Conservation (phyloP, 495 filamentous ascomycete species). For the Hypomontagnella monticulosa region DNA sequence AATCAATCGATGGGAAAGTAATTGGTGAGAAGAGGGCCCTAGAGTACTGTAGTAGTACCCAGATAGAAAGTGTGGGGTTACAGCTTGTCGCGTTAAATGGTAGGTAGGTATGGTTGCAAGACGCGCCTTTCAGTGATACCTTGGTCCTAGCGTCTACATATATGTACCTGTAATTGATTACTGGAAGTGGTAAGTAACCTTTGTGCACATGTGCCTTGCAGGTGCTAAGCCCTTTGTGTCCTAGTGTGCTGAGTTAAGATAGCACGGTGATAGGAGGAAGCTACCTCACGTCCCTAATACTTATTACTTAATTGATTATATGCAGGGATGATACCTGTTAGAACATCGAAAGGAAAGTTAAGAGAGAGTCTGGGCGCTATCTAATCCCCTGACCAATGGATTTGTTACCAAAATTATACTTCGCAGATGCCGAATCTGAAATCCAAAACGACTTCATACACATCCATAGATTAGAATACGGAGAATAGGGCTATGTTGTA, state of each 20-base stretch:
- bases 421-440: constrained; percentile 9
- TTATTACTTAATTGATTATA: too few relatives aligned
- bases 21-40: neutral
- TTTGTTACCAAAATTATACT: constrained; percentile 23
- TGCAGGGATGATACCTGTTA: too few relatives aligned
- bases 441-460: constrained; percentile 10
- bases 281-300: too few relatives aligned
- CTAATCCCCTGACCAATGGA: neutral
- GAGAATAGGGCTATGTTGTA: neutral
- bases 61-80: constrained; percentile 24
- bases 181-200: too few relatives aligned
- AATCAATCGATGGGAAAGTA: neutral
- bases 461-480: neutral
- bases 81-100: constrained; percentile 23
- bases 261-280: too few relatives aligned
- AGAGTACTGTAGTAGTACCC: too few relatives aligned
- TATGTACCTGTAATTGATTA: too few relatives aligned
- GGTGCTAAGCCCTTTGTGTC: constrained; percentile 1
- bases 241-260: constrained; percentile 4
- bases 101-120: constrained; percentile 19
- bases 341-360: neutral
- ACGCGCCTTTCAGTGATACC: constrained; percentile 29
- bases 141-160: too few relatives aligned
- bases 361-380: neutral
- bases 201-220: too few relatives aligned